These are phyloP conservation scores for Dendrobium catenatum DNA, from an alignment of 106 monocot genomes.

Conservation along the genomic window DNA sequence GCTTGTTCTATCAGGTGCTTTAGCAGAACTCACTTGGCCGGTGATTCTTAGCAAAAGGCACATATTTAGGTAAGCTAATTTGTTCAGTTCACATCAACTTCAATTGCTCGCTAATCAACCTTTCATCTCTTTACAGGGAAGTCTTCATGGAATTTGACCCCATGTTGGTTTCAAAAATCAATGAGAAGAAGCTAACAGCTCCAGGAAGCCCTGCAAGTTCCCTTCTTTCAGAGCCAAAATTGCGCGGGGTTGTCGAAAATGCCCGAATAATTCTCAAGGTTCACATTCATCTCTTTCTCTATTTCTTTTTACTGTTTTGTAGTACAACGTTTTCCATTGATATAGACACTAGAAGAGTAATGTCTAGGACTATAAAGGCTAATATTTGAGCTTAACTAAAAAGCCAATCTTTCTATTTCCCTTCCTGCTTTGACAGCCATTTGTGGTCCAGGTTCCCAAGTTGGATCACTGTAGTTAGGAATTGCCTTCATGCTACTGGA, in stretches of 20 bases:
- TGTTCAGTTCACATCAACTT: not conserved
- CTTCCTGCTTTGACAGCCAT: no score
- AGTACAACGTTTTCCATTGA: not conserved
- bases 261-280: constrained; percentile 29
- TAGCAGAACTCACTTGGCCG: constrained; percentile 12
- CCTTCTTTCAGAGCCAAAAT: constrained; percentile 28
- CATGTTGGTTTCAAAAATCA: constrained; percentile 36
- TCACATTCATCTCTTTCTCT: constrained; percentile 3
- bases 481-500: no score
- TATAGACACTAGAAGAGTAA: no score
- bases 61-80: constrained; percentile 21
- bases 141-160: constrained; percentile 50
- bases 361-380: no score
- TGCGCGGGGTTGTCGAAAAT: constrained; percentile 28
- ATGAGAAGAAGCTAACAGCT: constrained; percentile 38
- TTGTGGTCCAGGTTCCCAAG: no score
- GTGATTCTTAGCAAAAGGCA: constrained; percentile 18
- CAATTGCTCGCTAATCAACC: not conserved
- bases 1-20: constrained; percentile 17
- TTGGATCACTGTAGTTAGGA: no score
- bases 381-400: no score
- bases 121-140: constrained; percentile 27
- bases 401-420: no score
- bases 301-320: not conserved
- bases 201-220: constrained; percentile 29